Evolutionary conservation across 768 basidiomycete genomes (phyloP).

Genomic region (Russula dissimulans): DNA sequence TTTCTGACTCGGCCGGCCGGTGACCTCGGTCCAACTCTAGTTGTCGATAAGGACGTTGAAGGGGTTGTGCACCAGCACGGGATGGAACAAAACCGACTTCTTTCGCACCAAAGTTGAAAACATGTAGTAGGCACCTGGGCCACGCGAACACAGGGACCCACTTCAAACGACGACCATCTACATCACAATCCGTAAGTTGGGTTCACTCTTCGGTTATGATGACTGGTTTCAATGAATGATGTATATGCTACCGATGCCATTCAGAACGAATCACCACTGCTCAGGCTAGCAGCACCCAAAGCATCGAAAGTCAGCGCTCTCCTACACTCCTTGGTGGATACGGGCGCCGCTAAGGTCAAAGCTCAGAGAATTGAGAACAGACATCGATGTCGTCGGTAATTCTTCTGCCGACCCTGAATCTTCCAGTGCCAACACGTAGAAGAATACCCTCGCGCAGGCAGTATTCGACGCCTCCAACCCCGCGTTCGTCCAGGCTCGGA

Average conservation of each 20-base stretch:
- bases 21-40: constrained; percentile 33
- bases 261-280: constrained; percentile 33
- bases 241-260: constrained; percentile 52
- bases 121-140: constrained; percentile 38
- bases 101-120: constrained; percentile 52
- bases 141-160: constrained; percentile 57
- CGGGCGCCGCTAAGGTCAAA: constrained; percentile 20
- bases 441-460: constrained; percentile 66
- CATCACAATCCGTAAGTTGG: constrained; percentile 59
- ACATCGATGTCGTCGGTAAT: constrained; percentile 21
- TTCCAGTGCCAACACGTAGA: constrained; percentile 39
- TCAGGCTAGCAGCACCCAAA: constrained; percentile 32
- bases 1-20: constrained; percentile 32
- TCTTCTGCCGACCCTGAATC: constrained; percentile 30
- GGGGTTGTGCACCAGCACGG: constrained; percentile 60
- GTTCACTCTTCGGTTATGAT: neutral
- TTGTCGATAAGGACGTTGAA: constrained; percentile 49
- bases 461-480: constrained; percentile 51
- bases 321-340: constrained; percentile 53
- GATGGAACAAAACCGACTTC: constrained; percentile 65
- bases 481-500: constrained; percentile 46
- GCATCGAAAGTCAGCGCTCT: constrained; percentile 54
- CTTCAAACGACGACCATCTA: constrained; percentile 66
- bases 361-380: constrained; percentile 7
- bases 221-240: neutral